These are phyloP conservation scores for Kwoniella pini DNA, from an alignment of 768 basidiomycete genomes.

Conservation along the genomic window DNA sequence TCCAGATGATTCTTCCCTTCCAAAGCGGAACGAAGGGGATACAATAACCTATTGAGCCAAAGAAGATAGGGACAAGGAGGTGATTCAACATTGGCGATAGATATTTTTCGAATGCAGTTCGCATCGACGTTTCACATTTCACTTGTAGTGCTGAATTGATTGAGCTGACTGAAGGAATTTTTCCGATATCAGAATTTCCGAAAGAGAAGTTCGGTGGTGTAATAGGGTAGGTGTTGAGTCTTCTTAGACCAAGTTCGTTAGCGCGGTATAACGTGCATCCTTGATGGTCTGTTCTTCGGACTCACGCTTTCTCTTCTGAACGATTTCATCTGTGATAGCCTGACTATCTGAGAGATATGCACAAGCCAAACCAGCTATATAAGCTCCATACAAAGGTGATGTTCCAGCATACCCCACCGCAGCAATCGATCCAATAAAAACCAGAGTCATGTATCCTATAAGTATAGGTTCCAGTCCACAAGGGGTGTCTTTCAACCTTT, in stretches of 20 bases:
- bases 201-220: too few relatives aligned
- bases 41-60: conserved; percentile 64
- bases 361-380: conserved; percentile 62
- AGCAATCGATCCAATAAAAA: conserved; percentile 59
- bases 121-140: too few relatives aligned
- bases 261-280: too few relatives aligned
- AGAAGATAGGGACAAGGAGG: conserved; percentile 67
- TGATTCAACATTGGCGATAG: conserved; percentile 56
- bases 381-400: conserved; percentile 66
- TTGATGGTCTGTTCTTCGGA: too few relatives aligned
- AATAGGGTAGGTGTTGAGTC: too few relatives aligned
- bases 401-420: conserved; percentile 61
- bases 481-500: neutral
- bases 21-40: conserved; percentile 61
- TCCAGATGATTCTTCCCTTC: conserved; percentile 59
- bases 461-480: conserved; percentile 9
- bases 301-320: neutral
- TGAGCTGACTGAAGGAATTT: too few relatives aligned
- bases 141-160: too few relatives aligned
- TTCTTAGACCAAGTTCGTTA: too few relatives aligned
- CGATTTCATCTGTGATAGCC: neutral
- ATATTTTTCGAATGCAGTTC: conserved; percentile 54
- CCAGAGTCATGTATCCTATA: conserved; percentile 56
- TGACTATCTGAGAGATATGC: conserved; percentile 46
- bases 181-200: too few relatives aligned